phyloP scores from a whole-genome alignment of 2,329 filamentous ascomycete genomes.

The Diplodia mutila region DNA sequence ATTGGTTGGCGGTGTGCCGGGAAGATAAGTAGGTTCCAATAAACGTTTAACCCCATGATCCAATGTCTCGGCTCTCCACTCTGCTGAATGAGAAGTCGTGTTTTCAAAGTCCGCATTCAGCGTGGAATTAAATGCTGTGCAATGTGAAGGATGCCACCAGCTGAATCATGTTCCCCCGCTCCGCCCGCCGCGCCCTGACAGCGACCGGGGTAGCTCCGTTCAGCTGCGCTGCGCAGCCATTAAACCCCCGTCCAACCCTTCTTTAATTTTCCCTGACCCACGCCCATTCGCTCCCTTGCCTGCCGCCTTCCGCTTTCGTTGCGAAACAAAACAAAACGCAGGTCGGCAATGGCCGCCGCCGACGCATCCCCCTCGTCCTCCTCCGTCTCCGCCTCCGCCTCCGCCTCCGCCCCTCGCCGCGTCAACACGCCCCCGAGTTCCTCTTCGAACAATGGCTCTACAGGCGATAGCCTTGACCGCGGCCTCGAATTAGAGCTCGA shows the following conservation, averaged over 20 bases:
- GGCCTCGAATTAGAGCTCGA: not conserved
- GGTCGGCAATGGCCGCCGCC: not conserved
- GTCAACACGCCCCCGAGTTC: not conserved
- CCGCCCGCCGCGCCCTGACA: conserved; percentile 12
- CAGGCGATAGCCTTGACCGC: not conserved
- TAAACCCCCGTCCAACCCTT: not conserved
- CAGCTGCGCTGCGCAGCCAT: not conserved
- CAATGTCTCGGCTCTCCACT: not conserved
- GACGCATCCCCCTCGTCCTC: not conserved
- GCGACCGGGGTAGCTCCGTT: conserved; percentile 8
- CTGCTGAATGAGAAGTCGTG: not conserved
- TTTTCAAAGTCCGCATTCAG: not conserved
- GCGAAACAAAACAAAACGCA: not conserved
- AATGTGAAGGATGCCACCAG: not conserved
- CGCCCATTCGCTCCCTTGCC: not conserved
- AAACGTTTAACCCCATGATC: not conserved
- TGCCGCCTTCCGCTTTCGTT: not conserved
- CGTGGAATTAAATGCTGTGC: not conserved
- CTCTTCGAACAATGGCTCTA: not conserved
- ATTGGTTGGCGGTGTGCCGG: not conserved
- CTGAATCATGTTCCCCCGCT: conserved; percentile 25
- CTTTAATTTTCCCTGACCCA: not conserved
- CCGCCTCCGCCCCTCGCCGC: not conserved
- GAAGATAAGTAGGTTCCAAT: not conserved
- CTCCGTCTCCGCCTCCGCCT: not conserved